Conservation (phyloP, 148 eudicot species). For the Hydrangea macrophylla region DNA sequence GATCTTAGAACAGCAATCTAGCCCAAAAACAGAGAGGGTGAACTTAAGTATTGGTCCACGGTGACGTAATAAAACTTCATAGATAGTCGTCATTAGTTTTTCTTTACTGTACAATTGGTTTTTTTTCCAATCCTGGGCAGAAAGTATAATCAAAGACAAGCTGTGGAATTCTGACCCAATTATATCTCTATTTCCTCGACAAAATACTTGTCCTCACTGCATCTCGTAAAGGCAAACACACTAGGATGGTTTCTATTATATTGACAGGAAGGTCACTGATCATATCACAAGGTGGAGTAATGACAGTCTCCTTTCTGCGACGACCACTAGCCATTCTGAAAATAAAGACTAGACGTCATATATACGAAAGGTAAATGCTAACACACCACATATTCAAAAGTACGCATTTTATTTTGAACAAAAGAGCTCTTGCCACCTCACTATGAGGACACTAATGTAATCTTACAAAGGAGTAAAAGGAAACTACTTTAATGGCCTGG, state of each 20-base stretch:
- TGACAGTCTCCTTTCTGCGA: too few relatives aligned
- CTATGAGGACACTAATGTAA: too few relatives aligned
- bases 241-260: slow-evolving; percentile 36
- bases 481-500: too few relatives aligned
- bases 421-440: too few relatives aligned
- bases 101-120: not conserved
- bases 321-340: too few relatives aligned
- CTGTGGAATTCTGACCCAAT: slow-evolving; percentile 41
- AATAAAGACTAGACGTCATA: too few relatives aligned
- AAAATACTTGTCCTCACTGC: slow-evolving; percentile 43
- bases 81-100: not conserved
- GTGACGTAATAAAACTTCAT: slow-evolving; percentile 5
- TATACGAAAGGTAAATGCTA: too few relatives aligned
- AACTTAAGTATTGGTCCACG: not conserved
- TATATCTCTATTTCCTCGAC: slow-evolving; percentile 45
- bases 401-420: too few relatives aligned
- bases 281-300: not conserved
- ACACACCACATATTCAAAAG: too few relatives aligned
- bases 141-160: slow-evolving; percentile 32
- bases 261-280: not conserved
- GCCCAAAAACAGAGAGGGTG: not conserved
- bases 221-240: slow-evolving; percentile 39
- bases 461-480: too few relatives aligned
- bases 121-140: too few relatives aligned
- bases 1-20: not conserved